A percentile compares a stretch with the other conserved stretches of the same genome.
Evolutionary conservation across 2,329 filamentous ascomycete species (phyloP).

Genomic region (Talaromyces sp.): DNA sequence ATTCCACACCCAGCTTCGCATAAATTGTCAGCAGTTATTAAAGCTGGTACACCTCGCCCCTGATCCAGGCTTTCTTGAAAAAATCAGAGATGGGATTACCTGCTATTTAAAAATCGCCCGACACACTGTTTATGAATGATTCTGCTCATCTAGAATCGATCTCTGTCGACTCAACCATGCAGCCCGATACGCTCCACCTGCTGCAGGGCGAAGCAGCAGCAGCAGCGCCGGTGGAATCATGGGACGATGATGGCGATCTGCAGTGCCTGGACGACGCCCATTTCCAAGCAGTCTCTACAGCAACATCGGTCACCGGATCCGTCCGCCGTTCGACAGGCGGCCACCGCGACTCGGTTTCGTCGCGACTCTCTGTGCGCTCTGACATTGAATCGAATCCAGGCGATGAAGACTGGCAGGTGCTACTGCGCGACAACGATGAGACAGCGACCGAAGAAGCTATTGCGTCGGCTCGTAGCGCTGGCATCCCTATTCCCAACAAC

Average conservation of each 20-base stretch:
- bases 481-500: constrained; percentile 83
- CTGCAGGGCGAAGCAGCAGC: constrained; percentile 29
- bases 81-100: neutral
- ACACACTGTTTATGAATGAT: neutral
- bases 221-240: constrained; percentile 40
- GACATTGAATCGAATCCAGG: constrained; percentile 71
- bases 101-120: neutral
- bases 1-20: neutral
- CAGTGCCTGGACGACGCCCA: constrained; percentile 44
- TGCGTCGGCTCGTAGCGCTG: constrained; percentile 76
- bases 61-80: neutral
- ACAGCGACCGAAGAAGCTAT: constrained; percentile 80
- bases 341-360: constrained; percentile 73
- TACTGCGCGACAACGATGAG: constrained; percentile 80
- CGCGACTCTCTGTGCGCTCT: constrained; percentile 73
- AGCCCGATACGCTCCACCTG: constrained; percentile 29
- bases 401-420: constrained; percentile 84
- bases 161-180: constrained; percentile 25
- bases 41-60: neutral
- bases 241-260: constrained; percentile 47
- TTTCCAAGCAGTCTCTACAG: constrained; percentile 40
- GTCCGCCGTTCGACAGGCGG: constrained; percentile 30
- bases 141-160: neutral
- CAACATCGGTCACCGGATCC: constrained; percentile 41
- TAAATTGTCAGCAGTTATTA: neutral